phyloP scores from a whole-genome alignment of 257 asterid species.

The Eustoma russellianum region DNA sequence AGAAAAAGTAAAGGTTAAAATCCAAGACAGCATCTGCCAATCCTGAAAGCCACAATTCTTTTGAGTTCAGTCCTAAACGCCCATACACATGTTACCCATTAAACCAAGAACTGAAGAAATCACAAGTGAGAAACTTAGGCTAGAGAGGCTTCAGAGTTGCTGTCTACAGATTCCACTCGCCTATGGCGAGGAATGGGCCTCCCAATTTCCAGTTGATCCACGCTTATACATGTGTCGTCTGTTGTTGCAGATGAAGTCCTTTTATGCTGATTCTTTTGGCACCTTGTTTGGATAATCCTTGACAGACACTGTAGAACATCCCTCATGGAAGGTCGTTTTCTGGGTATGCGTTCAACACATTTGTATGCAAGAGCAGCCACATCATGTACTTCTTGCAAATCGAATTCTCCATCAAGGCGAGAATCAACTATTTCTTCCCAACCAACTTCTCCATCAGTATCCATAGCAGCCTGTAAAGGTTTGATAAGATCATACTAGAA shows the following conservation, averaged over 20 bases:
- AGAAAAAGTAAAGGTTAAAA: neutral
- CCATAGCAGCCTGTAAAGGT: constrained; percentile 76
- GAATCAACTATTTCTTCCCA: constrained; percentile 93
- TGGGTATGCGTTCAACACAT: constrained; percentile 55
- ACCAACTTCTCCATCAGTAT: constrained; percentile 72
- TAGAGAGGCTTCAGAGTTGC: constrained; percentile 54
- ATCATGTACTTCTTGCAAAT: constrained; percentile 55
- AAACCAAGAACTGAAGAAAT: constrained; percentile 7
- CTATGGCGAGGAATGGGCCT: constrained; percentile 39
- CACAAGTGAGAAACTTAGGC: constrained; percentile 19
- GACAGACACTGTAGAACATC: constrained; percentile 73
- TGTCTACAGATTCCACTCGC: constrained; percentile 58
- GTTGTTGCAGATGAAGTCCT: constrained; percentile 35
- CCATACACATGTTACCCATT: constrained; percentile 25
- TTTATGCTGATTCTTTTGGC: constrained; percentile 28
- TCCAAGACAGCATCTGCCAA: neutral
- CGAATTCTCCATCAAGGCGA: constrained; percentile 66
- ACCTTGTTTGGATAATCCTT: constrained; percentile 42
- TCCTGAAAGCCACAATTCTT: neutral
- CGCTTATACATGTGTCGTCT: constrained; percentile 33
- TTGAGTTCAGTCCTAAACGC: neutral
- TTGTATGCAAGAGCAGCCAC: constrained; percentile 73
- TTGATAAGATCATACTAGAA: no score
- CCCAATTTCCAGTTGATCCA: constrained; percentile 31
- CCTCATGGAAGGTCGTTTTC: constrained; percentile 75